Conservation (phyloP, 2,329 filamentous ascomycete genomes). For the Colletotrichum paranaense region DNA sequence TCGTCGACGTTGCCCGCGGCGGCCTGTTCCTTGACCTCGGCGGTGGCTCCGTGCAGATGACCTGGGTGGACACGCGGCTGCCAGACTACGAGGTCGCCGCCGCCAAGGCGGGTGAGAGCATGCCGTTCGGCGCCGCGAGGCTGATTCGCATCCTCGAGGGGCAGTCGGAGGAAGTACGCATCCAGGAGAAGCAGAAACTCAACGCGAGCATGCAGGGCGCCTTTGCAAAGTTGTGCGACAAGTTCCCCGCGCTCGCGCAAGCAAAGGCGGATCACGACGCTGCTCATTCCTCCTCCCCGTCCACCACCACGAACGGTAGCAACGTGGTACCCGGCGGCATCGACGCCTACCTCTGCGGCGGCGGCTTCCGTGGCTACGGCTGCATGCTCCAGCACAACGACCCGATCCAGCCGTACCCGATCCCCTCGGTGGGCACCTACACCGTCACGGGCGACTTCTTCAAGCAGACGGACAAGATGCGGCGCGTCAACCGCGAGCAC, state of each 20-base stretch:
- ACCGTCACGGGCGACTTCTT: conserved; percentile 72
- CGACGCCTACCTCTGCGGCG: conserved; percentile 86
- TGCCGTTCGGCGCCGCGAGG: conserved; percentile 72
- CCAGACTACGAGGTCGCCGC: conserved; percentile 63
- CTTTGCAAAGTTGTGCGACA: conserved; percentile 62
- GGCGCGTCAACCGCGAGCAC: conserved; percentile 59
- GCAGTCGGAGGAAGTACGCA: conserved; percentile 51
- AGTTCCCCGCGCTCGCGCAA: conserved; percentile 61
- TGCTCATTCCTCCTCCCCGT: not conserved
- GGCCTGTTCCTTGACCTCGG: conserved; percentile 90
- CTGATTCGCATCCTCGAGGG: conserved; percentile 62
- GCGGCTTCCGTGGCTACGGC: conserved; percentile 91
- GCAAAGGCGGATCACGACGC: conserved; percentile 38
- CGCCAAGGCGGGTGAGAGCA: conserved; percentile 64
- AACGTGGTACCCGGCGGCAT: conserved; percentile 56
- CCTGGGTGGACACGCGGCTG: conserved; percentile 65
- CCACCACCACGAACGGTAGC: conserved; percentile 45
- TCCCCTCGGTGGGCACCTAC: conserved; percentile 86
- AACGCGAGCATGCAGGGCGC: conserved; percentile 67
- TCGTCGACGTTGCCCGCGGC: conserved; percentile 67
- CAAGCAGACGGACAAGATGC: conserved; percentile 62
- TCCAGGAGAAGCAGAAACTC: conserved; percentile 65
- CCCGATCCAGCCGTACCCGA: conserved; percentile 80
- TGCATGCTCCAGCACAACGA: conserved; percentile 88
- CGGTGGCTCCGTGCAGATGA: conserved; percentile 76